Evolutionary conservation across 306 rosid genomes (phyloP), one percentile per base, ranked within the genome.

Genomic region (Cucumis melo): DNA sequence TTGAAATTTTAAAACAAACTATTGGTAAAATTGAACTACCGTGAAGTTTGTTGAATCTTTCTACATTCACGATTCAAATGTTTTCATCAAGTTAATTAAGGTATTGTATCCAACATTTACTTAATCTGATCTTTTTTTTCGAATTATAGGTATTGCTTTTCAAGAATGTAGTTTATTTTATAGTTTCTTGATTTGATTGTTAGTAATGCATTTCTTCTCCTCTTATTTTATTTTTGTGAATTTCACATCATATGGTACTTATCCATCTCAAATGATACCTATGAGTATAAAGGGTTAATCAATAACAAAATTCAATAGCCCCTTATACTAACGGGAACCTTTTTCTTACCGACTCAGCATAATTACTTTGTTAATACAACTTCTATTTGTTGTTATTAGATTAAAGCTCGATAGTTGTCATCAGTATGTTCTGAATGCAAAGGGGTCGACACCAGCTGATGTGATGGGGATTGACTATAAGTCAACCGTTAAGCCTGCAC

Each of bases 381-480:
- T 64, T 63, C 76, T 48, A 20, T 60, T 67, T 66, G 7, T 21
- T 84, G 62, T 53, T 84, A 77, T 39, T 81, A 92, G 99, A 91
- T 84, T 92, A 85, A 94, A 94, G 86, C 80, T 90, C 57, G 89
- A 84, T 51, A 83, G 80, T 42, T 86, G 76, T 7, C 77, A 89
- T 89, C 96, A 91, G 70, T 94, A 90, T 83, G 74, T 60, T 32
- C 67, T 94, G 84, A 87, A 94, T 83, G 55, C 92, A 64, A 81
- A 87, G 74, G 97, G 99, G 68, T 86, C 87, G 38, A 86, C 93
- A 11, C 88, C 90, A 29, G 78, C 91, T 67, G 96, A 90, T 87
- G 85, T 94, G 66, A 88, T 90, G 96, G 96, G 99, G 44, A 71
- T 89, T 77, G 90, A 92, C 83, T 78, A 88, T 82, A 94, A 94